Base-by-base conservation (phyloP, 345 rosid species). In the Aquilaria sinensis region DNA sequence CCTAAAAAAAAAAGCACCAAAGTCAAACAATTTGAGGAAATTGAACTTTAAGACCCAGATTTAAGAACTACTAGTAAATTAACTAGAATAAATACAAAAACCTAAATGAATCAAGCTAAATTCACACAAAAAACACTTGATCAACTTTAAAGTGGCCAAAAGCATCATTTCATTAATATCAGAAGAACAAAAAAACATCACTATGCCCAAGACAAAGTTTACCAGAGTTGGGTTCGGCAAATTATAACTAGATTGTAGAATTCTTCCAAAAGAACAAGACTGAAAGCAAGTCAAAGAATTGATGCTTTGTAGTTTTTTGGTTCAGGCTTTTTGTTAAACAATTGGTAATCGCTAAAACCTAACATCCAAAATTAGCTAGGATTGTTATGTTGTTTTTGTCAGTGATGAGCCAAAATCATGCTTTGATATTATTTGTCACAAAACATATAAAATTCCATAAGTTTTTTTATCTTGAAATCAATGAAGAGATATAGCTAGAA, bases 1-100 rank as follows among this genome's bases (percentile, higher is more conserved):
- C 94, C 97, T 90, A 77, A 52, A 70, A 76, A 72, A 72, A 64
- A 46, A 51, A 7, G 61, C 1, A 58, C 48, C 58, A 31, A 31
- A 10, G 61, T n/a, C 45, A 5, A 14, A 50, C 23, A 14, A 23
- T 4, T 31, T 53, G 51, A 12, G 10, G 8, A 11, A 30, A 6
- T 2, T 37, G 49, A 58, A 58, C 0, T 9, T 29, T 7, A 59
- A 33, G 45, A 29, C 33, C 33, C 6, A 14, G 33, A 59, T 47
- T 60, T 56, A 9, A 53, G 30, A 32, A 67, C 23, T 60, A 56
- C 23, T 23, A 52, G 41, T 53, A 1, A 53, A 9, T 37, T 56
- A 60, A 66, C 54, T 45, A 53, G 31, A 60, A 57, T 57, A 72
- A 47, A 49, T 46, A 60, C 48, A 4, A 61, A 64, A 71, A 65